phyloP scores from a whole-genome alignment of 2,329 filamentous ascomycete genomes.

The Colletotrichum lupini region DNA sequence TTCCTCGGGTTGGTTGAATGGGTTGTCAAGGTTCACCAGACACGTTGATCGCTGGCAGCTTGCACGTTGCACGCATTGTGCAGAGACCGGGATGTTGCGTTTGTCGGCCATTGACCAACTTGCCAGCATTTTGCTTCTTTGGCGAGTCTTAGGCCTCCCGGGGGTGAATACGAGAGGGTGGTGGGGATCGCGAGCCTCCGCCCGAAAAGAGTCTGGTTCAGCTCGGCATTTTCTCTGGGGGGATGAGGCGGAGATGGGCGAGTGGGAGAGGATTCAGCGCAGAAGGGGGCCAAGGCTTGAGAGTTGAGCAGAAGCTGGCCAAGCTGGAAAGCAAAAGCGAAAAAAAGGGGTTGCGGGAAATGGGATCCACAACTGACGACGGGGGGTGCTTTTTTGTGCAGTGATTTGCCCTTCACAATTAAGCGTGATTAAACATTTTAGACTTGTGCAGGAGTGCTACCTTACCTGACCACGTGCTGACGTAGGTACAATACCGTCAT shows the following conservation, averaged over 20 bases:
- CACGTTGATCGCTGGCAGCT: not conserved
- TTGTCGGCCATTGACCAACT: not conserved
- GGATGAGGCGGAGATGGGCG: not conserved
- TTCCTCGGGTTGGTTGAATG: not conserved
- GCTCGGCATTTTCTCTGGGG: not conserved
- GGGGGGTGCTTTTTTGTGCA: not conserved
- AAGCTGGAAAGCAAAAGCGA: not conserved
- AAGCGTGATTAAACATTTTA: not conserved
- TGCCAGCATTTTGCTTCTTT: not conserved
- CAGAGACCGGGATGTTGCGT: not conserved
- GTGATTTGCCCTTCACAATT: not conserved
- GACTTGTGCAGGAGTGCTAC: not conserved
- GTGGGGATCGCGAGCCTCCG: not conserved
- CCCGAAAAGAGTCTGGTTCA: not conserved
- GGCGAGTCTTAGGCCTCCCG: not conserved
- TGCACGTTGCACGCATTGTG: not conserved
- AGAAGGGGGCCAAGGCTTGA: not conserved
- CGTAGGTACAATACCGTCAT: too few species aligned
- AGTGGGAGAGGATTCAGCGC: not conserved
- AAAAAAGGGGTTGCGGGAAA: slow-evolving; percentile 6
- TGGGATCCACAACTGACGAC: not conserved
- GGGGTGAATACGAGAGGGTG: not conserved
- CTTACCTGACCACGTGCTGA: not conserved
- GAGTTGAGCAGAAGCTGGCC: not conserved
- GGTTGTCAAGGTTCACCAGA: not conserved